Evolutionary conservation across 2,329 filamentous ascomycete species (phyloP).

Genomic region (Ilyonectria destructans): DNA sequence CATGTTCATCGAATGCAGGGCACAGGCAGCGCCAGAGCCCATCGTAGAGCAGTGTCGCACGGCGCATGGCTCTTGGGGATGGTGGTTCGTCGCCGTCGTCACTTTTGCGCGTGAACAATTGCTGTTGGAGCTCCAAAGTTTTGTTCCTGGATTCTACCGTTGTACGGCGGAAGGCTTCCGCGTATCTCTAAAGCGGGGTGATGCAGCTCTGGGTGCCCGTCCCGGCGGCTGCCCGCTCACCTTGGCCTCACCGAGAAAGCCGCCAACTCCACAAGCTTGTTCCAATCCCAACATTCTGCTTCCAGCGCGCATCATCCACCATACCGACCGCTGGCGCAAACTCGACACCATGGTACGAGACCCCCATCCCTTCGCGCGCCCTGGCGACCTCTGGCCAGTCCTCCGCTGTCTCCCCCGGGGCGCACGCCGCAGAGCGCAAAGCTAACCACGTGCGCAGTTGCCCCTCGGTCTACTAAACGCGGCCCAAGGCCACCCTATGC

Average conservation of each 20-base stretch:
- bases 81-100: background rate
- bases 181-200: slow-evolving; percentile 41
- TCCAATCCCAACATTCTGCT: slow-evolving; percentile 45
- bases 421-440: slow-evolving; percentile 25
- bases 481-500: slow-evolving; percentile 97
- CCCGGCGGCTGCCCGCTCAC: slow-evolving; percentile 32
- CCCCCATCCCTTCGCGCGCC: background rate
- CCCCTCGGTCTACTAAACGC: slow-evolving; percentile 91
- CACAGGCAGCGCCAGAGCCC: slow-evolving; percentile 78
- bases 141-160: slow-evolving; percentile 12
- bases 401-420: background rate
- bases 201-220: slow-evolving; percentile 45
- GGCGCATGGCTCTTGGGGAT: slow-evolving; percentile 47
- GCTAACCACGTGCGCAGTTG: slow-evolving; percentile 63
- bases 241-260: slow-evolving; percentile 47
- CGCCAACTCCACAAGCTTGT: slow-evolving; percentile 47
- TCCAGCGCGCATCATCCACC: slow-evolving; percentile 44
- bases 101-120: background rate
- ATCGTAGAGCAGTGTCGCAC: slow-evolving; percentile 62
- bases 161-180: slow-evolving; percentile 38
- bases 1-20: slow-evolving; percentile 65
- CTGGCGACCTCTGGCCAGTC: background rate
- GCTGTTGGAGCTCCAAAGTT: slow-evolving; percentile 19
- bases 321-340: slow-evolving; percentile 41
- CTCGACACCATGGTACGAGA: slow-evolving; percentile 46